These are phyloP conservation scores for Colletotrichum sp. DNA, from an alignment of 2,329 filamentous ascomycete species.

Conservation along the genomic window DNA sequence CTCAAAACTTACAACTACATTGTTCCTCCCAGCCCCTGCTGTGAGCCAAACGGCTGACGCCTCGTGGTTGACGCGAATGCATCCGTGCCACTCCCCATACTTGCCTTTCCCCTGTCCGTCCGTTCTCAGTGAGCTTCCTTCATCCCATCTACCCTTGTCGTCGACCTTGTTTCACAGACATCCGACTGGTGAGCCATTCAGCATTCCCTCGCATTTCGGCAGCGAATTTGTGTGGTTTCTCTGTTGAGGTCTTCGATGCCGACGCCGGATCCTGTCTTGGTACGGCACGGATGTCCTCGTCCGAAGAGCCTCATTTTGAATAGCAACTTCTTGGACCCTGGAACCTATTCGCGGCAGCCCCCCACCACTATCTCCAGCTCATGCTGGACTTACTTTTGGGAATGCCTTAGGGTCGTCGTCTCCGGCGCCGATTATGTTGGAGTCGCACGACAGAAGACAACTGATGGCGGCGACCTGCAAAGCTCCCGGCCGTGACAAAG, in stretches of 20 bases:
- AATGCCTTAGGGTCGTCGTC: background rate
- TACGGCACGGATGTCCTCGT: background rate
- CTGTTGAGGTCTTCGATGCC: background rate
- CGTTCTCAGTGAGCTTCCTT: background rate
- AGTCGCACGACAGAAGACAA: background rate
- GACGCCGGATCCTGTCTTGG: background rate
- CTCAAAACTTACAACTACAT: background rate
- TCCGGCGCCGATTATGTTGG: background rate
- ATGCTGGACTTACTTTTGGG: background rate
- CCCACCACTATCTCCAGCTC: background rate
- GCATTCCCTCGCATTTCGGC: background rate
- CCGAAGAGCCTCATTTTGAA: background rate
- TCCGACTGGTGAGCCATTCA: background rate
- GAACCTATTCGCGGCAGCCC: background rate
- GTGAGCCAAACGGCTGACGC: background rate
- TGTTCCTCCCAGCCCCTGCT: background rate
- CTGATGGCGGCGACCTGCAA: background rate
- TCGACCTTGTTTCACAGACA: background rate
- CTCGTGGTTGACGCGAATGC: background rate
- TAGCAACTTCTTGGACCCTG: background rate
- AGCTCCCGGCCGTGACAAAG: background rate
- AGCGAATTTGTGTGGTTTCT: background rate
- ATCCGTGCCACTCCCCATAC: background rate
- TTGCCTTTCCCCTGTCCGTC: background rate
- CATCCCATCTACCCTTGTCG: slow-evolving; percentile 1